Conservation (phyloP, 495 filamentous ascomycete species). For the Podospora australis region DNA sequence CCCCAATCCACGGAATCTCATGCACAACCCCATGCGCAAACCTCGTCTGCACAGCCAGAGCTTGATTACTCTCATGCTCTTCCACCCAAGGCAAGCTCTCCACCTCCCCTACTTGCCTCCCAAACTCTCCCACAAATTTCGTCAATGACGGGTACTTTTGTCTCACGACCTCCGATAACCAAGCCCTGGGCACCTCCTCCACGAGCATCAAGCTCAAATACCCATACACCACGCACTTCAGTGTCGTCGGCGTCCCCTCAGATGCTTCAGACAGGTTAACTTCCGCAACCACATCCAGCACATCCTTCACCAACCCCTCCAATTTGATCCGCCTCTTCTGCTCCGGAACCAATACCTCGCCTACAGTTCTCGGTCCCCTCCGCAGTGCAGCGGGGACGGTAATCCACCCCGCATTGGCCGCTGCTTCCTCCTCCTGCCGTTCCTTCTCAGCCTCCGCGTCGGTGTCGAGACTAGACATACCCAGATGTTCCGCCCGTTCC, state of each 20-base stretch:
- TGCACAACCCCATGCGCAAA: constrained; percentile 25
- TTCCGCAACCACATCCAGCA: constrained; percentile 61
- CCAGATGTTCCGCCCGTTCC: constrained; percentile 64
- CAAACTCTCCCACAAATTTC: constrained; percentile 47
- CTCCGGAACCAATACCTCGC: constrained; percentile 38
- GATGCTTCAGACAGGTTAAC: constrained; percentile 47
- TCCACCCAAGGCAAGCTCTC: constrained; percentile 10
- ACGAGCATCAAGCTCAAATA: constrained; percentile 70
- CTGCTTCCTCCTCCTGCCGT: constrained; percentile 23
- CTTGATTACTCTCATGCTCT: background rate
- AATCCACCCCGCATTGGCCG: constrained; percentile 25
- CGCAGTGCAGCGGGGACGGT: constrained; percentile 22
- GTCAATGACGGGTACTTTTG: constrained; percentile 47
- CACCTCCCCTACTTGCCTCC: constrained; percentile 32
- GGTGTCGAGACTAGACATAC: constrained; percentile 48
- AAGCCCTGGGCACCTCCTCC: constrained; percentile 63
- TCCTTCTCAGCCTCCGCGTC: constrained; percentile 28
- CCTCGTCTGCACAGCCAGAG: constrained; percentile 17
- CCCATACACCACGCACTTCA: constrained; percentile 72
- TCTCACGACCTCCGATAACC: constrained; percentile 59
- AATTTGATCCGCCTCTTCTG: constrained; percentile 57
- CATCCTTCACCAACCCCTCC: constrained; percentile 57
- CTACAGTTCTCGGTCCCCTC: constrained; percentile 17
- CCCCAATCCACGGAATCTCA: constrained; percentile 17
- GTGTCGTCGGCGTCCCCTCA: too few species aligned